phyloP scores from a whole-genome alignment of 2,329 filamentous ascomycete species.

The Pseudogymnoascus verrucosus region DNA sequence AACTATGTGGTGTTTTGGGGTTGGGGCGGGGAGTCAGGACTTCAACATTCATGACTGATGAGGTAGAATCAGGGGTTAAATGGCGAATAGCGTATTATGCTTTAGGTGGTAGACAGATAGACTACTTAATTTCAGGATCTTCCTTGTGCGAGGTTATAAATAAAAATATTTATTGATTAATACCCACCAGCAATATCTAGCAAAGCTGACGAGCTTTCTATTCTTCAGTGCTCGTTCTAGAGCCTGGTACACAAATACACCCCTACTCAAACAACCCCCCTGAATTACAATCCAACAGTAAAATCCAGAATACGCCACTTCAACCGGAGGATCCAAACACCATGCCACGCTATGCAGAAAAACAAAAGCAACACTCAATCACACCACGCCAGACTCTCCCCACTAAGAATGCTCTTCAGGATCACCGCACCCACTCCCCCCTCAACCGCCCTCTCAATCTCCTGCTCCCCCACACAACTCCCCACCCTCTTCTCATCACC shows the following conservation, averaged over 20 bases:
- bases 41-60: constrained; percentile 4
- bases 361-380: not conserved
- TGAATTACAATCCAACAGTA: constrained; percentile 1
- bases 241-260: not conserved
- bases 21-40: not conserved
- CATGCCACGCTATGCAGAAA: constrained; percentile 4
- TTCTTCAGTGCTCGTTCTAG: not conserved
- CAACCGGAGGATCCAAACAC: not conserved
- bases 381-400: constrained; percentile 27
- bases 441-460: constrained; percentile 64
- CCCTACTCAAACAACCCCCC: not conserved
- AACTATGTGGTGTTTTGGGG: constrained; percentile 1
- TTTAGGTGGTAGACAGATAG: not conserved
- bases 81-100: not conserved
- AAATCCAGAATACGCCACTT: not conserved
- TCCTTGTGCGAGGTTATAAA: not conserved
- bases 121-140: not conserved
- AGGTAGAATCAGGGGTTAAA: not conserved
- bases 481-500: constrained; percentile 71
- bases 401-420: constrained; percentile 51
- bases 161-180: not conserved
- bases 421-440: constrained; percentile 51
- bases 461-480: constrained; percentile 71
- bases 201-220: not conserved
- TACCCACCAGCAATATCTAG: not conserved